Evolutionary conservation across 495 filamentous ascomycete genomes (phyloP), one percentile per base, ranked within the genome.

Genomic region (Terfezia boudieri): DNA sequence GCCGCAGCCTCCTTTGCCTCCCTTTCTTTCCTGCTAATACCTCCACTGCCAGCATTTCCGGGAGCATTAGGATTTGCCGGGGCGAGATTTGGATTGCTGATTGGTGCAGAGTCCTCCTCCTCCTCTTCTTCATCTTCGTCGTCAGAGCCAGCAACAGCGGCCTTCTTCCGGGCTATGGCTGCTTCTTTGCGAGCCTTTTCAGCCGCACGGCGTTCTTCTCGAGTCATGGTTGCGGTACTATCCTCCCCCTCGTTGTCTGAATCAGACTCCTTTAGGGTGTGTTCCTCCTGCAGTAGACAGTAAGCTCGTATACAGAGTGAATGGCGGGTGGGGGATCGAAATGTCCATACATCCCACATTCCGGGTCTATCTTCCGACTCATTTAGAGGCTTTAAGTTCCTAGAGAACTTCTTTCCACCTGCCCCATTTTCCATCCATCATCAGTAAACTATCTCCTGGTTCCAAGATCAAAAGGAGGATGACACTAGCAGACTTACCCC

Each of bases 361-460:
- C 80, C 74, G 55, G 85, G 86, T 57, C 84, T 87, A 66, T 95
- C 83, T 14, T 59, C 62, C 4, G 26, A 7, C 52, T 80, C 81
- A 60, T 92, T 86, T 59, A 86, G 73, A 8, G 86, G 88, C 64
- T 79, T 78, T 10, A 95, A 77, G 65, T 95, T 81, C 43, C 82
- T 80, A 57, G 88, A 94, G 75, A 87, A 96, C 57, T 92, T 81
- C 70, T 94, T 93, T 60, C 90, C 90, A 54, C 88, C 89, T 94
- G 54, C 49, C 12, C n/a, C 32, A 53, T n/a, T 37, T 20, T 46
- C 60, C 52, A 7, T 8, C 22, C 6, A 32, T 12, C 14, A 17
- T 51, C n/a, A 67, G 56, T 36, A 53, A 20, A 51, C 11, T 38
- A 48, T 52, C 17, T 38, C 41, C 14, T 43, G 2, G 23, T 55